Evolutionary conservation across 768 basidiomycete species (phyloP).

Genomic region (Asterophora parasitica): DNA sequence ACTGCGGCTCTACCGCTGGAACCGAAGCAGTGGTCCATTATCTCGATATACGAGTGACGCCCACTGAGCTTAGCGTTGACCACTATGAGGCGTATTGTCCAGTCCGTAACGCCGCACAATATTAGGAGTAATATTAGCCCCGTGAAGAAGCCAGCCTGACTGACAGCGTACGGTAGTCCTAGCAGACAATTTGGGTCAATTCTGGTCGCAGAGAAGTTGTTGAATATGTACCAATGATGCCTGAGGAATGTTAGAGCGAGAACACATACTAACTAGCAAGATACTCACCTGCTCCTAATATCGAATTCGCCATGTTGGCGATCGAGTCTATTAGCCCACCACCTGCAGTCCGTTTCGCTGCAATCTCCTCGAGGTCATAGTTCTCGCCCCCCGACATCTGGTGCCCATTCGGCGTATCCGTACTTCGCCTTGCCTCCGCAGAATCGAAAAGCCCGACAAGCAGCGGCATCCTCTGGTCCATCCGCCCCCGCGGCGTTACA

Average conservation of each 20-base stretch:
- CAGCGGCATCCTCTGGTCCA: conserved; percentile 65
- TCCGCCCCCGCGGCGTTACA: conserved; percentile 27
- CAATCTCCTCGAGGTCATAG: conserved; percentile 69
- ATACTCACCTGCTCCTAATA: conserved; percentile 78
- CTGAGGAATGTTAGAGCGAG: conserved; percentile 10
- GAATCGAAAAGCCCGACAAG: conserved; percentile 74
- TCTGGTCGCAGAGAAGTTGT: conserved; percentile 6
- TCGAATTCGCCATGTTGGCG: conserved; percentile 95
- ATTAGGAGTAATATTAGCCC: conserved; percentile 79
- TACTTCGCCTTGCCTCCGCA: conserved; percentile 49
- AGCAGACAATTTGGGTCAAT: conserved; percentile 1
- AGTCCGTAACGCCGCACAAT: conserved; percentile 85
- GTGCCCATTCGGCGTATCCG: conserved; percentile 45
- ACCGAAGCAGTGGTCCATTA: conserved; percentile 94
- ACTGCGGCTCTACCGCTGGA: conserved; percentile 87
- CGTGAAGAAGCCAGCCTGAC: conserved; percentile 90
- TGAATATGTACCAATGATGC: conserved; percentile 21
- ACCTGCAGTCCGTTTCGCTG: conserved; percentile 59
- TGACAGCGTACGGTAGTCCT: conserved; percentile 93
- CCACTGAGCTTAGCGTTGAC: conserved; percentile 95
- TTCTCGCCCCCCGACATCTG: conserved; percentile 29
- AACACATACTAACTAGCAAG: conserved; percentile 14
- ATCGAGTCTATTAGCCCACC: conserved; percentile 77
- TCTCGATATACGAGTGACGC: conserved; percentile 85
- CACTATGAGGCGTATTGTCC: conserved; percentile 97